Evolutionary conservation across 495 filamentous ascomycete species (phyloP).

Genomic region (Lichenothelia convexa): DNA sequence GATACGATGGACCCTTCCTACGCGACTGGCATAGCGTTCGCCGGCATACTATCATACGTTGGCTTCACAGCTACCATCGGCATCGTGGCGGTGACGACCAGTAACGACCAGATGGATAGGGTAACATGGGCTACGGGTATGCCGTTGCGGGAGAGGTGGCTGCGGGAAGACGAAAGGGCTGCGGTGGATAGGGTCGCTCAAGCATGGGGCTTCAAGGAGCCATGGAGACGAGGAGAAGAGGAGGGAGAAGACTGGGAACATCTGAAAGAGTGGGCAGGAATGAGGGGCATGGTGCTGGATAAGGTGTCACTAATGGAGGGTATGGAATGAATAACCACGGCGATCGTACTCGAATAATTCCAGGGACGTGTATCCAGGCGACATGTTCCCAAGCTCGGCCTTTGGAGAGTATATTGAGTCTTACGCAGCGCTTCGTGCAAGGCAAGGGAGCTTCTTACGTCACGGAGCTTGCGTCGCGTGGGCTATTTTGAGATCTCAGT

Average conservation of each 20-base stretch:
- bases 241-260: conserved; percentile 76
- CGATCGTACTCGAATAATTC: too few relatives aligned
- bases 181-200: conserved; percentile 70
- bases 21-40: conserved; percentile 63
- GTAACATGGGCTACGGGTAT: conserved; percentile 73
- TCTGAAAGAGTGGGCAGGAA: conserved; percentile 59
- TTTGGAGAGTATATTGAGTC: too few relatives aligned
- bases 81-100: conserved; percentile 61
- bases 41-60: conserved; percentile 64
- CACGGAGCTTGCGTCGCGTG: too few relatives aligned
- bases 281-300: conserved; percentile 79
- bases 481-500: too few relatives aligned
- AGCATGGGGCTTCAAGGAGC: conserved; percentile 77
- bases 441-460: too few relatives aligned
- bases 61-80: conserved; percentile 62
- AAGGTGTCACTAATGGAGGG: conserved; percentile 74
- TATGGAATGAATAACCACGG: conserved; percentile 52
- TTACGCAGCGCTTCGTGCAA: too few relatives aligned
- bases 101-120: conserved; percentile 86
- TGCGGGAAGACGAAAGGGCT: conserved; percentile 82
- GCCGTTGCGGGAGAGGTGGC: conserved; percentile 68
- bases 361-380: too few relatives aligned
- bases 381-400: too few relatives aligned
- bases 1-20: conserved; percentile 48
- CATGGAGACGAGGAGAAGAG: conserved; percentile 67